Conservation (phyloP, 768 basidiomycete species). For the Collybia sordida region DNA sequence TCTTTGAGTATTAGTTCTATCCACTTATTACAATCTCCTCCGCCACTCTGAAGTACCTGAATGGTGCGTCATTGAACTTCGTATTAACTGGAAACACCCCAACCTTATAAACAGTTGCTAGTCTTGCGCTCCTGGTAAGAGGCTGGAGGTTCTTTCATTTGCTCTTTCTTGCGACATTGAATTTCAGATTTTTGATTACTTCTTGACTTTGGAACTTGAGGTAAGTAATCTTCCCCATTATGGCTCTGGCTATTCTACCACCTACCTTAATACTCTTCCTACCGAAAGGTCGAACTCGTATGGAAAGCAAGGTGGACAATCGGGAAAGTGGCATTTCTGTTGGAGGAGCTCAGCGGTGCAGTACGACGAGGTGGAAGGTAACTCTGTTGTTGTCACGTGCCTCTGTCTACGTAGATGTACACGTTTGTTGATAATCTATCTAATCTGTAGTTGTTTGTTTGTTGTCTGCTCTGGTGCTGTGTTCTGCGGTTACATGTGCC, state of each 20-base stretch:
- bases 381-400: no score
- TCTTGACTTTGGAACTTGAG: conserved; percentile 3
- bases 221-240: not conserved
- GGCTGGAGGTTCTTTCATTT: not conserved
- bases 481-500: no score
- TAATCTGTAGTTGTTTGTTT: no score
- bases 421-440: no score
- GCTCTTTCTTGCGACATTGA: not conserved
- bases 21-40: no score
- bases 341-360: no score
- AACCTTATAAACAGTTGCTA: conserved; percentile 2
- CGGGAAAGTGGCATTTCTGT: conserved; percentile 6
- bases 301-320: conserved; percentile 9
- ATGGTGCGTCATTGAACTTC: not conserved
- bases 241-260: not conserved
- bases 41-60: conserved; percentile 1
- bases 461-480: no score
- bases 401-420: no score
- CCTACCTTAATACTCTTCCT: no score
- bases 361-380: no score
- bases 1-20: no score
- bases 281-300: conserved; percentile 5
- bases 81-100: not conserved
- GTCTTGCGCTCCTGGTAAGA: conserved; percentile 3
- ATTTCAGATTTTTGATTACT: conserved; percentile 2